phyloP scores from a whole-genome alignment of 768 basidiomycete species.

The Calvatia gigantea region DNA sequence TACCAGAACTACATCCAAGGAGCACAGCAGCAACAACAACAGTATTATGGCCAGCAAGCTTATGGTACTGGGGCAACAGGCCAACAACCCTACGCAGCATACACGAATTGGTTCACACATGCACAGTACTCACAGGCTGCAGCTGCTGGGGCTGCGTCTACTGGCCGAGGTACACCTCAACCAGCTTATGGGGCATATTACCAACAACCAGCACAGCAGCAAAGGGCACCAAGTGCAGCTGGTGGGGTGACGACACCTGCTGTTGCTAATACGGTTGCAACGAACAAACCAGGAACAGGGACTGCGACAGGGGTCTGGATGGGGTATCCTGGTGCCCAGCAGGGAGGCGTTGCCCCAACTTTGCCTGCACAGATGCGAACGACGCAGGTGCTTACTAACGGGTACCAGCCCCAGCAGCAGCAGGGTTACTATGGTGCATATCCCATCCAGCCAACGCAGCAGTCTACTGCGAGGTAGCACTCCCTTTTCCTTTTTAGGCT shows the following conservation, averaged over 20 bases:
- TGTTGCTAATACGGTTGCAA: slow-evolving; percentile 52
- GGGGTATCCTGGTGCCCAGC: slow-evolving; percentile 4
- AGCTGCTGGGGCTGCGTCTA: slow-evolving; percentile 20
- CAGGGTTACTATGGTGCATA: slow-evolving; percentile 25
- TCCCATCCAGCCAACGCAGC: slow-evolving; percentile 18
- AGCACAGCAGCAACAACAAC: slow-evolving; percentile 28
- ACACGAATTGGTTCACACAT: slow-evolving; percentile 27
- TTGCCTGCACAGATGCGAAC: slow-evolving; percentile 30
- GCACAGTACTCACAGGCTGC: slow-evolving; percentile 25
- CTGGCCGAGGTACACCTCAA: slow-evolving; percentile 27
- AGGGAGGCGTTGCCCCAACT: slow-evolving; percentile 21
- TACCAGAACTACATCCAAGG: slow-evolving; percentile 28
- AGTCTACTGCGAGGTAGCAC: slow-evolving; percentile 21
- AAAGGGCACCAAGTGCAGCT: slow-evolving; percentile 2
- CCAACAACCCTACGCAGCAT: slow-evolving; percentile 33
- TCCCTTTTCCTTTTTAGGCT: slow-evolving; percentile 7
- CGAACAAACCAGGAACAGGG: slow-evolving; percentile 14
- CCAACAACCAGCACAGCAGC: slow-evolving; percentile 14
- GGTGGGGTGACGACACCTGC: slow-evolving; percentile 33
- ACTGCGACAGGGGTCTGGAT: slow-evolving; percentile 13
- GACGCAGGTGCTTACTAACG: slow-evolving; percentile 15
- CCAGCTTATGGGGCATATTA: slow-evolving; percentile 29
- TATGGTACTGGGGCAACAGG: slow-evolving; percentile 26
- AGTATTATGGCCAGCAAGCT: slow-evolving; percentile 34
- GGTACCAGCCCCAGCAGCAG: slow-evolving; percentile 19